Conservation (phyloP, 768 basidiomycete species). For the Leccinellum luteum region DNA sequence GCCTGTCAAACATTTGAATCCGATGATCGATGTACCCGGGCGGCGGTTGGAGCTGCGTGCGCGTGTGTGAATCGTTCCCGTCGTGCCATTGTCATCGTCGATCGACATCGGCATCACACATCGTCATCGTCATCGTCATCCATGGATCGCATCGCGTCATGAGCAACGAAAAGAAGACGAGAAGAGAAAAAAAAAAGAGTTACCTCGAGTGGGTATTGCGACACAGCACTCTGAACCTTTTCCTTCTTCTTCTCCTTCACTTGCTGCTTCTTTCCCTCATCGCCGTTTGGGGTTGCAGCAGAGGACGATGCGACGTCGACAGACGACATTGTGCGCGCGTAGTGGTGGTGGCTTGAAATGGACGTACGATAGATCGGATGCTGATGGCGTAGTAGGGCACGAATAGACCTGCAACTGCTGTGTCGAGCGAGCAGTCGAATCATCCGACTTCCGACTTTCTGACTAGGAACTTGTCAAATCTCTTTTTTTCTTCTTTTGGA, state of each 20-base stretch:
- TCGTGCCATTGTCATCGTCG: not conserved
- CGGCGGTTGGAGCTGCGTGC: slow-evolving; percentile 67
- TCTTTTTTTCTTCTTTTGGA: slow-evolving; percentile 32
- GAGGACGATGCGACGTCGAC: slow-evolving; percentile 52
- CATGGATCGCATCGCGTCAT: not conserved
- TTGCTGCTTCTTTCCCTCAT: slow-evolving; percentile 33
- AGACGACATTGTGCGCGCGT: slow-evolving; percentile 46
- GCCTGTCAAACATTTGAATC: slow-evolving; percentile 82
- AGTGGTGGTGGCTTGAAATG: not conserved
- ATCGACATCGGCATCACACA: not conserved
- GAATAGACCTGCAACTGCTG: slow-evolving; percentile 17
- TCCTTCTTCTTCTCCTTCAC: slow-evolving; percentile 48
- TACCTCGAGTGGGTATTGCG: slow-evolving; percentile 67
- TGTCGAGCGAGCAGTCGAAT: slow-evolving; percentile 34
- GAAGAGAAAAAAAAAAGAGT: not conserved
- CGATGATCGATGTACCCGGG: slow-evolving; percentile 90
- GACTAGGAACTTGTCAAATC: not conserved
- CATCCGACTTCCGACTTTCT: slow-evolving; percentile 31
- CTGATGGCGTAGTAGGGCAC: slow-evolving; percentile 20
- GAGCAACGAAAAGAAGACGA: not conserved
- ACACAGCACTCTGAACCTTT: slow-evolving; percentile 30
- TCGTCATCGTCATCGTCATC: not conserved
- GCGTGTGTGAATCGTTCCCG: not conserved
- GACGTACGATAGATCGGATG: slow-evolving; percentile 4
- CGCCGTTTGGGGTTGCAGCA: slow-evolving; percentile 41